phyloP scores from a whole-genome alignment of 2,329 filamentous ascomycete species.

The Diaporthe sp. region DNA sequence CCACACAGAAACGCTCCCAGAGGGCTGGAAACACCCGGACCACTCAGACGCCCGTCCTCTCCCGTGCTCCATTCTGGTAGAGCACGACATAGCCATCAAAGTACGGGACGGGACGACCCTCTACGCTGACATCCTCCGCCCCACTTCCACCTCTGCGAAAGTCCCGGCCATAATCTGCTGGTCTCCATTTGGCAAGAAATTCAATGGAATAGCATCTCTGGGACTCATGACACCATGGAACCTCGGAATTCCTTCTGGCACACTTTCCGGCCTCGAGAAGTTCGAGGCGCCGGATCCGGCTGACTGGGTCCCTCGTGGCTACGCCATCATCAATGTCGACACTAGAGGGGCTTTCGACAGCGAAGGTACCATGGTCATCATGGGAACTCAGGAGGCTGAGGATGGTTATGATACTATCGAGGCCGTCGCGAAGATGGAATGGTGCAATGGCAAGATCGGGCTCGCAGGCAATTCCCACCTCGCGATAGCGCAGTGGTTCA shows the following conservation, averaged over 20 bases:
- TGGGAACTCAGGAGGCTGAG: constrained; percentile 43
- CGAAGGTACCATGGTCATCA: constrained; percentile 44
- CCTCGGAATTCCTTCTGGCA: constrained; percentile 49
- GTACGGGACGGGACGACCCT: constrained; percentile 5
- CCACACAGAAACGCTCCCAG: not conserved
- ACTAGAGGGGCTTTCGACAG: constrained; percentile 44
- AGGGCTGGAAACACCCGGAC: constrained; percentile 1
- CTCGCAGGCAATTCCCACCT: constrained; percentile 49
- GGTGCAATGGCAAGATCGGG: constrained; percentile 49
- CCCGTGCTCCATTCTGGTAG: not conserved
- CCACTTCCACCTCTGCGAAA: not conserved
- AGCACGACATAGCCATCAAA: constrained; percentile 5
- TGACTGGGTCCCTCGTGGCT: constrained; percentile 47
- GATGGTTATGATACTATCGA: constrained; percentile 47
- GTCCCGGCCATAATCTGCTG: constrained; percentile 44
- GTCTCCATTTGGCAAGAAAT: constrained; percentile 60
- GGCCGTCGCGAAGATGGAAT: constrained; percentile 45
- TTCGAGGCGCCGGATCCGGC: constrained; percentile 49
- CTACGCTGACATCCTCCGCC: not conserved
- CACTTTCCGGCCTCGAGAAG: constrained; percentile 44
- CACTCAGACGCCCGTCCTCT: not conserved
- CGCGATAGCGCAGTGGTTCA: constrained; percentile 42
- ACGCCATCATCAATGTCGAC: constrained; percentile 49
- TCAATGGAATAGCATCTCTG: constrained; percentile 53
- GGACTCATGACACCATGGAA: constrained; percentile 52